Evolutionary conservation across 805 yeast species (phyloP), one percentile per base, ranked within the genome.

Genomic region (Teunomyces atbi): DNA sequence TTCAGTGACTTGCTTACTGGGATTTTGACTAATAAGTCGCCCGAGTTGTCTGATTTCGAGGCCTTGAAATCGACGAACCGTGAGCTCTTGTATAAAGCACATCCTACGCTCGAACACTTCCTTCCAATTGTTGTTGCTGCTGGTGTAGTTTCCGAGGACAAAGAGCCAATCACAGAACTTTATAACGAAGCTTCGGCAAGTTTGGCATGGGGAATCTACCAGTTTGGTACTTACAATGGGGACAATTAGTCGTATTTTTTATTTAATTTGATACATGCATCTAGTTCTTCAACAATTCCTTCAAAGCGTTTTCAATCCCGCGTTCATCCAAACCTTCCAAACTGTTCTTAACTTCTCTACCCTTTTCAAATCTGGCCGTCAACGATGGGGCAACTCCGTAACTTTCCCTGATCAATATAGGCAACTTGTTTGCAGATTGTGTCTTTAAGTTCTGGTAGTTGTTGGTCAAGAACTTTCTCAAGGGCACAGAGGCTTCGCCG

Each of bases 401-500:
- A 27, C 89, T 79, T 66, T 89, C 96, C 68, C 96, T 82, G 50
- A 89, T 76, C 61, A 89, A 73, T 45, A 89, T 82, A 10, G 95
- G 95, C 26, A 86, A 69, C 48, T 72, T 68, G 48, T 91, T 83
- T 58, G 86, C 81, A 52, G 67, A 61, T 49, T 67, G 66, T 49
- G 78, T 61, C 61, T 79, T 78, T 57, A 89, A 68, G n/a, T 71
- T 58, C n/a, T 86, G 82, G 65, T 88, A 88, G 58, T 82, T 73
- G 46, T 77, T 72, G 41, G 78, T 66, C 52, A 89, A 70, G 59
- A 84, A 89, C 13, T 78, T 68, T 65, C 89, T 81, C 56, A 87
- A 71, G 6, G 86, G 81, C 7, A 71, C 74, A 11, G 91, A 80
- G 4, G 88, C 80, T 51, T 81, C 80, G n/a, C 86, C 86, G n/a